These are phyloP conservation scores for Termitomyces heimii DNA, from an alignment of 768 basidiomycete species.

Conservation along the genomic window DNA sequence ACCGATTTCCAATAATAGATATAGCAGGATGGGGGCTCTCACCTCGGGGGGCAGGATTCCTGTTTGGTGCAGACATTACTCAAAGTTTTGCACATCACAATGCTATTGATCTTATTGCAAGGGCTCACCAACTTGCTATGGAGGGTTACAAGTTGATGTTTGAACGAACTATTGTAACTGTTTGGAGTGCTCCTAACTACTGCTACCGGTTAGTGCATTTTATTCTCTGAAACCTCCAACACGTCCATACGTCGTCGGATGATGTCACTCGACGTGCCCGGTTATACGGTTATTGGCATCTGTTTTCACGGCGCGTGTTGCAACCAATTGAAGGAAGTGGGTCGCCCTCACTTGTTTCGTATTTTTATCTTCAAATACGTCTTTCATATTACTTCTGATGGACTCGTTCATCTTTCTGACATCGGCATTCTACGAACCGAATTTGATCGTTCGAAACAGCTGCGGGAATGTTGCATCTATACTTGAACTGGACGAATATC, in stretches of 20 bases:
- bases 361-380: neutral
- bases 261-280: neutral
- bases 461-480: constrained; percentile 97
- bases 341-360: neutral
- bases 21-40: constrained; percentile 95
- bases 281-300: neutral
- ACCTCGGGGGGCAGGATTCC: constrained; percentile 94
- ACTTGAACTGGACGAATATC: constrained; percentile 87
- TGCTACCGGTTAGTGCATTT: constrained; percentile 79
- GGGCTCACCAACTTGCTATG: constrained; percentile 97
- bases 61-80: constrained; percentile 91
- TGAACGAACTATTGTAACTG: constrained; percentile 90
- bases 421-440: neutral
- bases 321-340: neutral
- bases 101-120: constrained; percentile 88
- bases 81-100: constrained; percentile 89
- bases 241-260: neutral
- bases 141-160: constrained; percentile 98
- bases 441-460: constrained; percentile 31
- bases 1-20: constrained; percentile 39
- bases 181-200: constrained; percentile 98
- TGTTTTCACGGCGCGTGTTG: neutral
- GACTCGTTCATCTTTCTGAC: constrained; percentile 1
- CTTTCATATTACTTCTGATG: neutral
- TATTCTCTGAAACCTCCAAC: neutral